Evolutionary conservation across 352 stramenopile species (phyloP), one percentile per base, ranked within the genome.

Genomic region (Pythium phragmitis): DNA sequence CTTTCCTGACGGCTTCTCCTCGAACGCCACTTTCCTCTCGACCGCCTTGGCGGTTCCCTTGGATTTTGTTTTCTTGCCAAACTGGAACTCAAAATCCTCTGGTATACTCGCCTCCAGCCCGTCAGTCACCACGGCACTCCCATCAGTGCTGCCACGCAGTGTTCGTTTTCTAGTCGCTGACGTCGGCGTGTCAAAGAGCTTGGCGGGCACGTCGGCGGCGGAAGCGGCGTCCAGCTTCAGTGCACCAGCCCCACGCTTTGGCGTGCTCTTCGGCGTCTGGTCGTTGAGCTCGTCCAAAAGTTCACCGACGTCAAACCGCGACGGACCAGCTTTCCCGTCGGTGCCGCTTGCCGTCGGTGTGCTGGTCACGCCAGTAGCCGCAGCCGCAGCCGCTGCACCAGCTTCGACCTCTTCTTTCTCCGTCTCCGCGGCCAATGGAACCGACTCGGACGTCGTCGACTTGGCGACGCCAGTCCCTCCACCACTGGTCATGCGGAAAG

Each of bases 161-260:
- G 43, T 30, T 48, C 65, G 57, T 23, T 59, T 71, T 9, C 9
- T 21, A 39, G 14, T 37, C 4, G 42, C 49, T 19, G 52, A 79
- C 7, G 41, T 43, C 2, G 80, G 79, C 1, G 81, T 88, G 57
- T 87, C 79, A 48, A 88, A 89, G 9, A 88, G 60, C 34, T 76
- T 86, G 36, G 70, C 79, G 7, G 73, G 52, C 23, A 76, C 63
- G 28, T 77, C 71, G 9, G 60, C 60, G 14, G 63, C 62, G 23
- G 56, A 33, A 50, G 42, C 26, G 26, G 26, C 45, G 17, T 23
- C 42, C 3, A 52, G 36, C 50, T 59, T 68, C 4, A 53, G 28
- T 28, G 41, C 26, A 3, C 45, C 30, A 9, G 23, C 16, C 19
- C 9, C 33, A 42, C 33, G 14, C 28, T 57, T 59, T 33, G 17